These are phyloP conservation scores for Spergularia bocconei DNA, from an alignment of 148 eudicot species.

Conservation along the genomic window DNA sequence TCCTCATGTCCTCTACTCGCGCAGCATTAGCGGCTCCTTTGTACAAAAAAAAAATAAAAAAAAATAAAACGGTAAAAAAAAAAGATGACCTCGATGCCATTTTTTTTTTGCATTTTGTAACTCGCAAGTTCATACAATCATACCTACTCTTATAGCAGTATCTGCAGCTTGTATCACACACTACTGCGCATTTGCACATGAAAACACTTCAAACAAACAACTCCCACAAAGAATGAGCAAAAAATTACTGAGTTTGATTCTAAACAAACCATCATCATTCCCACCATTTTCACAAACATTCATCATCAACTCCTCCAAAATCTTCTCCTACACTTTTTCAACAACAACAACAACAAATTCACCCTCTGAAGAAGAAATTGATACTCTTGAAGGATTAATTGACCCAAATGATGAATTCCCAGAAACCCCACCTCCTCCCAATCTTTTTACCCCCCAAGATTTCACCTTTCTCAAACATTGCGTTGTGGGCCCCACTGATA, in stretches of 20 bases:
- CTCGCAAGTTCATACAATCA: no score
- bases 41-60: no score
- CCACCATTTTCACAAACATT: slow-evolving; percentile 7
- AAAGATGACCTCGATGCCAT: no score
- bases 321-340: slow-evolving; percentile 19
- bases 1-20: no score
- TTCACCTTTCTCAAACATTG: slow-evolving; percentile 38
- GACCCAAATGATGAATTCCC: slow-evolving; percentile 31
- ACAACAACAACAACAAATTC: slow-evolving; percentile 20
- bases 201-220: background rate
- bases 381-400: slow-evolving; percentile 35
- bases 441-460: slow-evolving; percentile 31
- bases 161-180: no score
- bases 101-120: no score
- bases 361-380: slow-evolving; percentile 24
- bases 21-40: no score
- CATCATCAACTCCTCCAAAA: background rate
- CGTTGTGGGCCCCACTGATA: slow-evolving; percentile 21
- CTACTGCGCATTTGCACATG: background rate
- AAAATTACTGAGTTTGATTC: slow-evolving; percentile 21
- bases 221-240: slow-evolving; percentile 20
- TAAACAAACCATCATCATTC: slow-evolving; percentile 15
- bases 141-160: no score
- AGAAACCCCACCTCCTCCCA: slow-evolving; percentile 1
- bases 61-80: no score